Evolutionary conservation across 2,329 filamentous ascomycete genomes (phyloP).

Genomic region (Diatrype stigma): DNA sequence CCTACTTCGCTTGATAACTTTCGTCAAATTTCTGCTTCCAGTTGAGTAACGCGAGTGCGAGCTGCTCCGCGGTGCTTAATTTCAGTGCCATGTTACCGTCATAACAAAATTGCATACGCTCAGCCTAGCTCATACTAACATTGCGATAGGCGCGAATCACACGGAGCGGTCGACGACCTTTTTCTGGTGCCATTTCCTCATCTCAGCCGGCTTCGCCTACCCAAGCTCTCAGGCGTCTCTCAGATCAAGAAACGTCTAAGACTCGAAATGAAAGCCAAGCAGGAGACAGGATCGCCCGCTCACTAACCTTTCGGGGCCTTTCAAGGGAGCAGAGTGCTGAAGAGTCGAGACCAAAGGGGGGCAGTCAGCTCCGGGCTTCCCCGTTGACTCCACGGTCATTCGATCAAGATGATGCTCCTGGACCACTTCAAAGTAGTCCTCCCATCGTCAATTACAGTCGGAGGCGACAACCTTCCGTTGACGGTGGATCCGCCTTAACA

Average conservation of each 20-base stretch:
- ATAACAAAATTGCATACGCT: not conserved
- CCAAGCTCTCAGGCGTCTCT: slow-evolving; percentile 48
- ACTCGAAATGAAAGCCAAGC: slow-evolving; percentile 41
- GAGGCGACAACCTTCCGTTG: slow-evolving; percentile 45
- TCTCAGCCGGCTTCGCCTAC: slow-evolving; percentile 48
- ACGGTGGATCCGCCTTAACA: slow-evolving; percentile 36
- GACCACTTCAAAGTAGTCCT: slow-evolving; percentile 31
- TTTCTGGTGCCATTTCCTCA: slow-evolving; percentile 47
- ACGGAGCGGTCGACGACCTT: slow-evolving; percentile 47
- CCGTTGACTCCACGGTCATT: slow-evolving; percentile 45
- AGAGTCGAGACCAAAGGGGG: slow-evolving; percentile 34
- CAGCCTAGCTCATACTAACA: slow-evolving; percentile 9
- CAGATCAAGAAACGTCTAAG: slow-evolving; percentile 49
- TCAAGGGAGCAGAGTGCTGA: slow-evolving; percentile 39
- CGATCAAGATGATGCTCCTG: slow-evolving; percentile 34
- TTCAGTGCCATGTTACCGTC: too few relatives aligned
- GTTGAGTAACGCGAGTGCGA: too few relatives aligned
- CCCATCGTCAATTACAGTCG: slow-evolving; percentile 17
- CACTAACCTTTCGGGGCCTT: slow-evolving; percentile 39
- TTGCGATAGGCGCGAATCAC: slow-evolving; percentile 42
- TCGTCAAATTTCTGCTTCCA: too few relatives aligned
- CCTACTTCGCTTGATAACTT: too few relatives aligned
- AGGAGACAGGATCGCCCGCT: slow-evolving; percentile 35
- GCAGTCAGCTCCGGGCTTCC: slow-evolving; percentile 34
- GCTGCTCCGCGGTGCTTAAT: too few relatives aligned